Base-by-base conservation (phyloP, 2,329 filamentous ascomycete species). In the Calonectria pteridis region DNA sequence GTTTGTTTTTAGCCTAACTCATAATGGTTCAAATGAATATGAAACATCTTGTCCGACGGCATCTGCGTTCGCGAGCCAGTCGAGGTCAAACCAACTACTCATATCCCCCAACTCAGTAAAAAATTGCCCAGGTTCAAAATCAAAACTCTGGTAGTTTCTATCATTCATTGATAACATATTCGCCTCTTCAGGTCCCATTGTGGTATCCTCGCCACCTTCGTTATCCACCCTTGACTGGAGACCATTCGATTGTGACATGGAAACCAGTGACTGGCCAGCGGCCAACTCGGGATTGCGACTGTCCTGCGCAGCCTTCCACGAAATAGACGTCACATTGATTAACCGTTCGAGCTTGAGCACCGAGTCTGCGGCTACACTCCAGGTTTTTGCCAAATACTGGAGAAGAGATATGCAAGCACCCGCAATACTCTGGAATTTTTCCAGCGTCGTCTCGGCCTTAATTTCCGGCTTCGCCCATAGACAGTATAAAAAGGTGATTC, bases 291-390 rank as follows among this genome's bases (percentile, higher is more conserved):
- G 50, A 33, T 43, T 68, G 6, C 65, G 64, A n/a, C 55, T 69
- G 0, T 66, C 64, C 6, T 49, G 33, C 18, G 53, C 31, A 2
- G 43, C 43, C 35, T 40, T 67, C 73, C 73, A 75, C 11, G 67
- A 66, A 51, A 18, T 62, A 4, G 46, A 33, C 18, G 71, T 75
- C 43, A 72, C 26, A 28, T 73, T 53, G 5, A 67, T 64, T 20
- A 81, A 67, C 50, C 78, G 59, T 29, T 81, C 77, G 7, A 80
- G 77, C 69, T 84, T 83, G 64, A 79, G 80, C 46, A 82, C 79
- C 7, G 78, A 76, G n/a, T 85, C 84, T 37, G 86, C 85, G 35
- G 87, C 86, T 18, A 81, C 79, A 23, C 76, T 79, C 79, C 79
- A 81, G 4, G 78, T 78, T 37, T 69, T 77, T 1, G 73, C 77